phyloP scores from a whole-genome alignment of 176 grass and related monocot genomes.

The Themeda triandra region DNA sequence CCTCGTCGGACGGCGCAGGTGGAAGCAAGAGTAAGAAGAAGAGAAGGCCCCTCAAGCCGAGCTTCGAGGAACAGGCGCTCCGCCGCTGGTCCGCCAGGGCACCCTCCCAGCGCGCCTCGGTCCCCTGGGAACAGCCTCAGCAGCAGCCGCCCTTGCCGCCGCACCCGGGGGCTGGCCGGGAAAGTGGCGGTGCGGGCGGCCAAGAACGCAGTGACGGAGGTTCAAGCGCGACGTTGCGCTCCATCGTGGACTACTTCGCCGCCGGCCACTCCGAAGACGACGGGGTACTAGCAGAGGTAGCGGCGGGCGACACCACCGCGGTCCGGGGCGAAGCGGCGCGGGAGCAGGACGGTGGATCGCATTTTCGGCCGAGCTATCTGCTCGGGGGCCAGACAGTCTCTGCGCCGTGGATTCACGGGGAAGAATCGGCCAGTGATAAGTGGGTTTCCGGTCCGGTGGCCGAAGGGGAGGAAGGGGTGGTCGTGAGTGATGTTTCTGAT shows the following conservation, averaged over 20 bases:
- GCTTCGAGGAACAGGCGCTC: constrained; percentile 63
- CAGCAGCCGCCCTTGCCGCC: not conserved
- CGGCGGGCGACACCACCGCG: not conserved
- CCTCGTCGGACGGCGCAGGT: constrained; percentile 7
- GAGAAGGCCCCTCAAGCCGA: constrained; percentile 52
- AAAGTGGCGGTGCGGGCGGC: not conserved
- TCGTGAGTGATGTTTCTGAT: constrained; percentile 16
- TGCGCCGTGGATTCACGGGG: constrained; percentile 56
- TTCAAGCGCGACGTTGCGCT: constrained; percentile 23
- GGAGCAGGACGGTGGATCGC: not conserved
- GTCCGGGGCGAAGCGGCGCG: not conserved
- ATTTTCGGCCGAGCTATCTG: constrained; percentile 15
- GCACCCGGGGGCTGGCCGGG: not conserved
- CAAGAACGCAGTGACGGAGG: not conserved
- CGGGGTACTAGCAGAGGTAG: not conserved
- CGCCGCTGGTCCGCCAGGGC: constrained; percentile 62
- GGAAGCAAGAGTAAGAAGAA: constrained; percentile 39
- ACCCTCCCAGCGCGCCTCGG: constrained; percentile 51
- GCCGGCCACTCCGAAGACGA: not conserved
- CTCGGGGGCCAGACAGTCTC: constrained; percentile 2
- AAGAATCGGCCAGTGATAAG: not conserved
- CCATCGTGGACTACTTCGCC: constrained; percentile 35
- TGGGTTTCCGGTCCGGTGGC: not conserved
- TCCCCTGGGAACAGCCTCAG: constrained; percentile 65
- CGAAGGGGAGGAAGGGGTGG: constrained; percentile 3